Evolutionary conservation across 352 stramenopile species (phyloP), one percentile per base, ranked within the genome.

Genomic region (Phytophthora sojae): DNA sequence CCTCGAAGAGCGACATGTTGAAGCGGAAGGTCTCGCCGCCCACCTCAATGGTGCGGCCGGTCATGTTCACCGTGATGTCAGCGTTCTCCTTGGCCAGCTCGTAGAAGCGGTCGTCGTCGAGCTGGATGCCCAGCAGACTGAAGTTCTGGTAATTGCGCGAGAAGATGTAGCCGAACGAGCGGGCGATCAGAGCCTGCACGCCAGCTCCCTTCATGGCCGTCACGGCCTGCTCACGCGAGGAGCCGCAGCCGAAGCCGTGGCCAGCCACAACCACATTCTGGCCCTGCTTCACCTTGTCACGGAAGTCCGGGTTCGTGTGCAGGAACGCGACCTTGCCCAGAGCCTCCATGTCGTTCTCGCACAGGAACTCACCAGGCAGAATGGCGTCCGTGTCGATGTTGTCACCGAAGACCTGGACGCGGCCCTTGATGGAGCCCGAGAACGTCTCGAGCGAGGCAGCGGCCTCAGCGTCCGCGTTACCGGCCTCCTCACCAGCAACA

Each of bases 341-440:
- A 54, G 86, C 85, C 57, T 94, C 87, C 63, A 96, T 85, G 75
- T 96, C 89, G 72, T 95, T 96, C 68, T 96, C 89, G 30, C 83
- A 92, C 69, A 96, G 50, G 56, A 82, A 95, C 67, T 96, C 86
- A 25, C 86, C 89, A 1, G 89, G 86, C 25, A 96, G 71, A 71
- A 96, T 95, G n/a, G 88, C 89, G 61, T 96, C 89, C 57, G 89
- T 96, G 74, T 96, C 88, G 30, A 96, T 95, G 69, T 96, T 96
- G 80, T 96, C 89, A n/a, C 86, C 88, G 71, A 95, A 96, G 12
- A 94, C 85, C 61, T 95, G 89, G 17, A 85, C 79, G 55, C 85
- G 86, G 29, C 89, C 89, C 62, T 81, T 82, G 53, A 96, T 92
- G 50, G 81, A 79, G 21, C 73, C 71, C 6, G 74, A 69, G 39